Percentiles rank a stretch among this genome's conserved stretches.
Evolutionary conservation across 1,284 basidiomycete genomes (phyloP).

Genomic region (Sporisorium scitamineum): DNA sequence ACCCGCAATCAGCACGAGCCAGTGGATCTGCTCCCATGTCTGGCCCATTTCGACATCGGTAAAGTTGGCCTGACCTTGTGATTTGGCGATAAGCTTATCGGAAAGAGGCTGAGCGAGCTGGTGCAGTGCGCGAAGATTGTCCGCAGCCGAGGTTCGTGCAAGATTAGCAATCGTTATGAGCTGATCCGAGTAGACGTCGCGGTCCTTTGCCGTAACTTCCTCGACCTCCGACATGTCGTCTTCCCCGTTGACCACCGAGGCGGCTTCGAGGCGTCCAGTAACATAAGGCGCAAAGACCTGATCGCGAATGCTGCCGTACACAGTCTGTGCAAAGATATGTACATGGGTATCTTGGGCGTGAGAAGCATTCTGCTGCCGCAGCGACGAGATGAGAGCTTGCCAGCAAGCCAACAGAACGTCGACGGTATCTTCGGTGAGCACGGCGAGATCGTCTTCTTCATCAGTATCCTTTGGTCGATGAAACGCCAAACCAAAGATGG

Average conservation of each 20-base stretch:
- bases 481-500: slow-evolving; percentile 51
- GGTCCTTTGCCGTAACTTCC: slow-evolving; percentile 53
- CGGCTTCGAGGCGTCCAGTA: slow-evolving; percentile 52
- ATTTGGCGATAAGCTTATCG: slow-evolving; percentile 41
- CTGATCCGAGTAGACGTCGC: slow-evolving; percentile 60
- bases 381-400: slow-evolving; percentile 34
- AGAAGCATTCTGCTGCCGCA: slow-evolving; percentile 28
- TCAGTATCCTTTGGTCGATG: slow-evolving; percentile 36
- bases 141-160: slow-evolving; percentile 44
- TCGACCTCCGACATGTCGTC: slow-evolving; percentile 53
- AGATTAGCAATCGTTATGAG: slow-evolving; percentile 58
- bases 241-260: slow-evolving; percentile 23
- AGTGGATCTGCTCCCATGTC: slow-evolving; percentile 64
- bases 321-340: slow-evolving; percentile 30
- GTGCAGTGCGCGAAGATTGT: slow-evolving; percentile 27
- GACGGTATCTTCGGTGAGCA: slow-evolving; percentile 50
- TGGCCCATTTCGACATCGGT: slow-evolving; percentile 38
- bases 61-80: slow-evolving; percentile 23
- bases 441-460: slow-evolving; percentile 56
- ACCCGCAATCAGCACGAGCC: slow-evolving; percentile 58
- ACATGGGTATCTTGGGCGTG: slow-evolving; percentile 29
- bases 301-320: slow-evolving; percentile 50
- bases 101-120: slow-evolving; percentile 38
- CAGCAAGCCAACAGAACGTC: slow-evolving; percentile 48
- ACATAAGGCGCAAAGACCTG: slow-evolving; percentile 60